Evolutionary conservation across 2,329 filamentous ascomycete genomes (phyloP).

Genomic region (Neonectria hederae): DNA sequence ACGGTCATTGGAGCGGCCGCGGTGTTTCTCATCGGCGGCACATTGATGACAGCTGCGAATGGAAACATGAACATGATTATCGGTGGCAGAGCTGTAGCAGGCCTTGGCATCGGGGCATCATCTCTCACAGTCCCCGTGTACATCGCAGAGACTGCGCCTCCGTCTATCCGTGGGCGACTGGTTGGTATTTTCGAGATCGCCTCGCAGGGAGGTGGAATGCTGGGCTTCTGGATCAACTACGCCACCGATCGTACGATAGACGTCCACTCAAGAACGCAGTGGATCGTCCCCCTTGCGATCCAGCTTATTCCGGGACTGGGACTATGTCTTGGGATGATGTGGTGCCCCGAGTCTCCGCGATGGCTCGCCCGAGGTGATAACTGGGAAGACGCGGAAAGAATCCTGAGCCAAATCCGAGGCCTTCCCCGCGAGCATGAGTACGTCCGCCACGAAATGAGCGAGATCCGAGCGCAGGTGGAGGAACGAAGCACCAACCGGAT

Average conservation of each 20-base stretch:
- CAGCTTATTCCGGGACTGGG: constrained; percentile 66
- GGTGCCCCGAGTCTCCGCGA: constrained; percentile 69
- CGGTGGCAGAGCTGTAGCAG: constrained; percentile 60
- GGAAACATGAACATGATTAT: constrained; percentile 53
- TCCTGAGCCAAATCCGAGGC: constrained; percentile 48
- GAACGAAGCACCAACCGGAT: constrained; percentile 50
- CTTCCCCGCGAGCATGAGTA: constrained; percentile 50
- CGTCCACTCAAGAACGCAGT: constrained; percentile 49
- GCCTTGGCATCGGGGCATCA: constrained; percentile 61
- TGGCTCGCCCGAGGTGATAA: constrained; percentile 67
- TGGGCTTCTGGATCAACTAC: constrained; percentile 54
- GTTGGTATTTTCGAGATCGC: constrained; percentile 61
- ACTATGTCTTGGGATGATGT: constrained; percentile 62
- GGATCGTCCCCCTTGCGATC: constrained; percentile 66
- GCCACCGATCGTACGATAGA: constrained; percentile 41
- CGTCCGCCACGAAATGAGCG: constrained; percentile 59
- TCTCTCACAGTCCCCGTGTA: constrained; percentile 59
- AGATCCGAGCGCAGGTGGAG: constrained; percentile 67
- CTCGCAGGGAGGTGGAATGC: constrained; percentile 45
- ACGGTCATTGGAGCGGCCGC: constrained; percentile 56
- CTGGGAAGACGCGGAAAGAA: constrained; percentile 57
- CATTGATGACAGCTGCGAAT: constrained; percentile 47
- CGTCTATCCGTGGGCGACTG: constrained; percentile 60
- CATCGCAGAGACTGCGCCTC: constrained; percentile 55
- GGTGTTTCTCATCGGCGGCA: constrained; percentile 52